Evolutionary conservation across 352 stramenopile species (phyloP), one percentile per base, ranked within the genome.

Genomic region (Detonula confervacea): DNA sequence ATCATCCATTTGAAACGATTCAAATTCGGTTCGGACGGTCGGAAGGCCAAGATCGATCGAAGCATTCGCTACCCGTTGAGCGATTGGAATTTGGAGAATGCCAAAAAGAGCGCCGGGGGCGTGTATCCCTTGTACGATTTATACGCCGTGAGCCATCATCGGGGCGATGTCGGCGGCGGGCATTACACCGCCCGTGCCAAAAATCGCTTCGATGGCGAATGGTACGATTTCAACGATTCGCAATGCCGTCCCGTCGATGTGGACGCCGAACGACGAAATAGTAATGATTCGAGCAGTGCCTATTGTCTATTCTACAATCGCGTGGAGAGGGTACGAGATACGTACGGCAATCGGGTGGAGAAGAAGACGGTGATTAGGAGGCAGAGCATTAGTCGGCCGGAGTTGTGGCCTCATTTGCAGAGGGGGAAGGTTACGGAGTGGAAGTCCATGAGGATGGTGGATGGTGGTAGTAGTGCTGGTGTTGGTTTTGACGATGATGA

Each of bases 1-100:
- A 98, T 99, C 73, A 93, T 99, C 56, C 96, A 99, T 81, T 80
- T 99, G 12, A 99, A 99, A 87, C 93, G 97, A 25, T 99, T 99
- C 80, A 95, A 97, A 25, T 99, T 98, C 81, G 94, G 94, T 24
- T 93, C 97, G 0, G 74, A 60, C 52, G 80, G 84, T n/a, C 55
- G 83, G 54, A 70, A 81, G 25, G 85, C 74, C 14, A 94, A 94
- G 57, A 94, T 91, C 74, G 79, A 90, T 29, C 64, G 71, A 16
- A 5, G 55, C 2, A 80, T 92, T 22, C 16, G 70, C 1, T 92
- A 89, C 74, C 86, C 87, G 22, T 14, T 91, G 3, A 77, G 37
- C 47, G 65, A 79, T 71, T 92, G 85, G 83, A 74, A 92, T 79
- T 51, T 92, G n/a, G 87, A 80, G 33, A 42, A 59, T 0, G 18